phyloP scores from a whole-genome alignment of 2,329 filamentous ascomycete genomes.

The Pseudogymnoascus verrucosus region DNA sequence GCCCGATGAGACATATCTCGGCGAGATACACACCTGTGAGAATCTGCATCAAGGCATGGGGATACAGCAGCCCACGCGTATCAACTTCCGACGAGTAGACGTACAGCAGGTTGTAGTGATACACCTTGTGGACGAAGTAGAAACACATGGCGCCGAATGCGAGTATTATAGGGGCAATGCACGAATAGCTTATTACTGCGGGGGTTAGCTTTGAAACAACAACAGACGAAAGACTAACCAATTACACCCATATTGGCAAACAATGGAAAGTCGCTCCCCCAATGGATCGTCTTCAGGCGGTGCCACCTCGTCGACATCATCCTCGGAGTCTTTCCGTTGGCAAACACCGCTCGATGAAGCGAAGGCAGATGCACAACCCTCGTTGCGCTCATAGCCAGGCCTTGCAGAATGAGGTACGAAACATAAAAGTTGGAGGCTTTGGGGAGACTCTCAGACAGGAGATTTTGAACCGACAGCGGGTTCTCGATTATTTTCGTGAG shows the following conservation, averaged over 20 bases:
- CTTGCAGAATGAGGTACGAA: constrained; percentile 60
- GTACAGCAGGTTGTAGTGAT: constrained; percentile 58
- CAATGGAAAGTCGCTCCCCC: constrained; percentile 51
- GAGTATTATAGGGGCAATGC: constrained; percentile 57
- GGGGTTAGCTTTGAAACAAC: constrained; percentile 12
- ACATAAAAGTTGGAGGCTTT: constrained; percentile 61
- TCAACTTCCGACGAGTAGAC: constrained; percentile 54
- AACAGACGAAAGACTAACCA: constrained; percentile 31
- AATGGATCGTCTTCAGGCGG: constrained; percentile 43
- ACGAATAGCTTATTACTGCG: constrained; percentile 55
- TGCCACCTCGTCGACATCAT: constrained; percentile 52
- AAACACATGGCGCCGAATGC: constrained; percentile 56
- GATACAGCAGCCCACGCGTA: constrained; percentile 57
- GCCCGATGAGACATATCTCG: constrained; percentile 53
- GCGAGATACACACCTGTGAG: constrained; percentile 56
- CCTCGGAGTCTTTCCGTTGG: constrained; percentile 52
- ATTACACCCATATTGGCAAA: constrained; percentile 48
- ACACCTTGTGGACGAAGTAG: constrained; percentile 55
- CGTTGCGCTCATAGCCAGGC: constrained; percentile 52
- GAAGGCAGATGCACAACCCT: constrained; percentile 51
- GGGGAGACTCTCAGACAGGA: constrained; percentile 51
- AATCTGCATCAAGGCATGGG: constrained; percentile 54
- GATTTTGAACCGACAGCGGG: constrained; percentile 37
- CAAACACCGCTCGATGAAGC: constrained; percentile 47
- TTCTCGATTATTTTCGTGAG: constrained; percentile 42